phyloP scores from a whole-genome alignment of 345 rosid species.

The Clarkia xantiana region DNA sequence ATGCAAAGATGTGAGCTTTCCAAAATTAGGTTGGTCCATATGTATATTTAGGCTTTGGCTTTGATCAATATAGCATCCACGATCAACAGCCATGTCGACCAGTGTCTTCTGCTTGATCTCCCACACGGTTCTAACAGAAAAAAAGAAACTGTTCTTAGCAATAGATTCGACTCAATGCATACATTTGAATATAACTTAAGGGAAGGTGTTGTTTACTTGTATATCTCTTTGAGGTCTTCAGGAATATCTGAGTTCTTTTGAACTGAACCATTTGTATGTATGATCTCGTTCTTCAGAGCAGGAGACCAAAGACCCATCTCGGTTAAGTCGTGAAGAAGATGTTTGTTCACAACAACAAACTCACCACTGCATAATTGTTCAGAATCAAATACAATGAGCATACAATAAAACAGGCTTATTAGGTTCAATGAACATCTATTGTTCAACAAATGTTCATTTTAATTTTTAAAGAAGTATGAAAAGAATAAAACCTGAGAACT shows the following conservation, averaged over 20 bases:
- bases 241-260: slow-evolving; percentile 61
- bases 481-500: background rate
- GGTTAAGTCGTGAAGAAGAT: background rate
- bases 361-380: background rate
- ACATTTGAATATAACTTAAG: no score
- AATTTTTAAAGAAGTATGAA: background rate
- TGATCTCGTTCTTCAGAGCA: slow-evolving; percentile 60
- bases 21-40: slow-evolving; percentile 79
- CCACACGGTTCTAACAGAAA: slow-evolving; percentile 66
- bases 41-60: slow-evolving; percentile 93
- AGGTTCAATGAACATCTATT: no score
- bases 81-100: slow-evolving; percentile 87
- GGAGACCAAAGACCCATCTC: slow-evolving; percentile 51
- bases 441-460: background rate
- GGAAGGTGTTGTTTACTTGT: slow-evolving; percentile 35
- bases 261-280: slow-evolving; percentile 63
- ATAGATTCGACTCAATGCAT: background rate
- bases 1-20: slow-evolving; percentile 69
- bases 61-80: slow-evolving; percentile 89
- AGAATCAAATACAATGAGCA: background rate
- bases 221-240: slow-evolving; percentile 50
- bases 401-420: no score
- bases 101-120: slow-evolving; percentile 84
- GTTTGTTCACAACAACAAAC: slow-evolving; percentile 2
- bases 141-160: slow-evolving; percentile 7